Conservation (phyloP, 495 filamentous ascomycete genomes). For the Penicillium alfredii region DNA sequence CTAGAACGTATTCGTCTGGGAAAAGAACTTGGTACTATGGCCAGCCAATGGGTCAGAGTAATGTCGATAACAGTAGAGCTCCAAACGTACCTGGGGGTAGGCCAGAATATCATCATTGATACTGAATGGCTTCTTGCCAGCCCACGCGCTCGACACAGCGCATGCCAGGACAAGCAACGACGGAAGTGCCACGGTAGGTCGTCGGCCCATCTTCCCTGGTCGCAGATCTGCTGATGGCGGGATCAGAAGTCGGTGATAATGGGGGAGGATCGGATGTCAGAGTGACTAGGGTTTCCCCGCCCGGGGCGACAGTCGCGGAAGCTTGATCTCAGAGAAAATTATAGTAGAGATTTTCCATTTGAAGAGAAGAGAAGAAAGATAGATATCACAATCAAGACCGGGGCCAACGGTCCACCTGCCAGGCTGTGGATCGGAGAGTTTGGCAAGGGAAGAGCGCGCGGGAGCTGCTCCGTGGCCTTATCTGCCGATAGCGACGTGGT, state of each 20-base stretch:
- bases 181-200: constrained; percentile 16
- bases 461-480: constrained; percentile 31
- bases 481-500: too few species aligned
- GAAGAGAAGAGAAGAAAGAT: background rate
- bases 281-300: constrained; percentile 1
- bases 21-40: constrained; percentile 78
- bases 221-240: background rate
- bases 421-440: background rate
- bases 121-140: constrained; percentile 59
- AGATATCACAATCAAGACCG: background rate
- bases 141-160: constrained; percentile 40
- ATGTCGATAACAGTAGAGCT: constrained; percentile 1
- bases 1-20: constrained; percentile 66
- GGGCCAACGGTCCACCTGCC: background rate
- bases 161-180: constrained; percentile 30
- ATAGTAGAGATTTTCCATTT: too few species aligned
- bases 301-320: background rate
- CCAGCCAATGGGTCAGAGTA: constrained; percentile 1
- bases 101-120: constrained; percentile 89
- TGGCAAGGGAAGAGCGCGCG: constrained; percentile 10
- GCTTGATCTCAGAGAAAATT: constrained; percentile 1
- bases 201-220: constrained; percentile 22
- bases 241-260: background rate
- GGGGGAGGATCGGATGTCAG: background rate
- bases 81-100: constrained; percentile 69